Conservation (phyloP, 1,284 basidiomycete species). For the Vanrija humicola region DNA sequence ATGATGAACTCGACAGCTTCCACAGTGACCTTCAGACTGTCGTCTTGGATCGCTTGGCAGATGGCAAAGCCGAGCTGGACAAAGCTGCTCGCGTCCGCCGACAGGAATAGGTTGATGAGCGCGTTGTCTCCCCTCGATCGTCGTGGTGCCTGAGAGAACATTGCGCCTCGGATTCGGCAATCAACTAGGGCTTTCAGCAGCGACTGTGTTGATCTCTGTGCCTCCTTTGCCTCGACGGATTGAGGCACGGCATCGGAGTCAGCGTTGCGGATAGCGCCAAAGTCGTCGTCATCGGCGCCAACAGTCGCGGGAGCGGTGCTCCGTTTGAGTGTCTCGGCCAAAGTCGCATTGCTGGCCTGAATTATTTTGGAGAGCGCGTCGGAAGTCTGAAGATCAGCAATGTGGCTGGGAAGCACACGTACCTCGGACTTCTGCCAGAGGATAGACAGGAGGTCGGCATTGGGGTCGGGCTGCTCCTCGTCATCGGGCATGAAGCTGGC, state of each 20-base stretch:
- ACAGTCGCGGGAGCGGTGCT: too few species aligned
- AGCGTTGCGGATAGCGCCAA: slow-evolving; percentile 58
- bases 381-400: slow-evolving; percentile 7
- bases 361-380: slow-evolving; percentile 1
- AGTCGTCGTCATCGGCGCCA: slow-evolving; percentile 58
- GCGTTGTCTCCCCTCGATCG: slow-evolving; percentile 58
- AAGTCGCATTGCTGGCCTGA: slow-evolving; percentile 18
- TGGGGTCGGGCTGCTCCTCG: background rate
- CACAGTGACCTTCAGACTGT: slow-evolving; percentile 57
- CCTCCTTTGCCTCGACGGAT: slow-evolving; percentile 33
- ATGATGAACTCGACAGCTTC: slow-evolving; percentile 58
- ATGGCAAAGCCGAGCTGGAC: slow-evolving; percentile 59
- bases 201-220: slow-evolving; percentile 22
- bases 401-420: slow-evolving; percentile 23
- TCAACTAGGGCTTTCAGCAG: slow-evolving; percentile 32
- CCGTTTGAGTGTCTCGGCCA: too few species aligned
- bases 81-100: slow-evolving; percentile 57
- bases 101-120: slow-evolving; percentile 59
- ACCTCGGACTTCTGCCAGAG: slow-evolving; percentile 66
- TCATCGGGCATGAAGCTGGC: slow-evolving; percentile 6
- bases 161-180: slow-evolving; percentile 53
- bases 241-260: slow-evolving; percentile 37
- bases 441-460: slow-evolving; percentile 1
- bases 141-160: slow-evolving; percentile 28
- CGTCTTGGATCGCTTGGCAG: slow-evolving; percentile 57